Percentiles rank a stretch among this genome's conserved stretches.
Conservation (phyloP, 352 stramenopile genomes). For the Phytopythium helicoides region DNA sequence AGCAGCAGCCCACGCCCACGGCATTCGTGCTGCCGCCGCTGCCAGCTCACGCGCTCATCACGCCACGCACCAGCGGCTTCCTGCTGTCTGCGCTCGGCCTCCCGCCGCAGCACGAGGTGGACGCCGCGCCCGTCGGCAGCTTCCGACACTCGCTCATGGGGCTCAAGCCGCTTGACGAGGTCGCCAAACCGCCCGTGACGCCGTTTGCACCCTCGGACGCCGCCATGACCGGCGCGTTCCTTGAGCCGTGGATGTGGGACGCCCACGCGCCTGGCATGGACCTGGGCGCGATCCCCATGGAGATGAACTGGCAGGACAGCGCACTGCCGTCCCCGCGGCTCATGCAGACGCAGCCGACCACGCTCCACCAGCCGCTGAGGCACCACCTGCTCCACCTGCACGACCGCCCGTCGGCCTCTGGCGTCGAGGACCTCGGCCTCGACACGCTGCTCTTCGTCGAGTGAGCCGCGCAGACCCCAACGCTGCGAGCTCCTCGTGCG, state of each 20-base stretch:
- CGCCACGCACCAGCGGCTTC: slow-evolving; percentile 12
- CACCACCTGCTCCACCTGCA: slow-evolving; percentile 25
- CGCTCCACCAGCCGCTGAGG: not conserved
- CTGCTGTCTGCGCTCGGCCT: slow-evolving; percentile 5
- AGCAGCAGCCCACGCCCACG: slow-evolving; percentile 13
- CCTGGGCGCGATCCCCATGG: slow-evolving; percentile 34
- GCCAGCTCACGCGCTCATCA: slow-evolving; percentile 36
- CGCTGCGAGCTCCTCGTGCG: not conserved
- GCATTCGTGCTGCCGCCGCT: slow-evolving; percentile 46
- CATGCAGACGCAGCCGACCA: slow-evolving; percentile 1
- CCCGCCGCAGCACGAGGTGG: slow-evolving; percentile 9
- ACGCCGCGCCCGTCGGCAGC: slow-evolving; percentile 15
- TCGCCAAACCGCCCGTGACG: slow-evolving; percentile 15
- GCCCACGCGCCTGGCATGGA: slow-evolving; percentile 49
- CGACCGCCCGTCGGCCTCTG: slow-evolving; percentile 35
- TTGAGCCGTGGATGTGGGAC: slow-evolving; percentile 69
- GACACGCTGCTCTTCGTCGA: slow-evolving; percentile 70
- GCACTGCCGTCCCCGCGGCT: slow-evolving; percentile 17
- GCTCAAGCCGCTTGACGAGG: slow-evolving; percentile 21
- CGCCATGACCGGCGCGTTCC: slow-evolving; percentile 40
- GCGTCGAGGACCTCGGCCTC: slow-evolving; percentile 59
- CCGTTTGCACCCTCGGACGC: no score
- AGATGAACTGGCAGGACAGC: slow-evolving; percentile 52
- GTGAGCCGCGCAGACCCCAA: slow-evolving; percentile 15
- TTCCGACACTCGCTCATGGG: slow-evolving; percentile 30